phyloP scores from a whole-genome alignment of 1,284 basidiomycete genomes.

The Grifola frondosa region DNA sequence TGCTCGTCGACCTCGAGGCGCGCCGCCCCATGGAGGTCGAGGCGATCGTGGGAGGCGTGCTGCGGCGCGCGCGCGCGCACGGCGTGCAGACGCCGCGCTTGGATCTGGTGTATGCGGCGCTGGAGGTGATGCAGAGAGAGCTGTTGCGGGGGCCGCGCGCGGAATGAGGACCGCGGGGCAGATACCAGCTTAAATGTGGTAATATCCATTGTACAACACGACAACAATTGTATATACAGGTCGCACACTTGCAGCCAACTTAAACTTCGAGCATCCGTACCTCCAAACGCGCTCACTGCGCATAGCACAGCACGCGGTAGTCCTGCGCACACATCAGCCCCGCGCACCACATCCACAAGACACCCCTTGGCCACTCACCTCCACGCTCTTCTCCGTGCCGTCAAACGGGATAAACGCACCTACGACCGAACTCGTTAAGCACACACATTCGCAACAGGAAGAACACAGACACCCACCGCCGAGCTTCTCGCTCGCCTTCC shows the following conservation, averaged over 20 bases:
- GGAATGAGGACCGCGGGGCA: not conserved
- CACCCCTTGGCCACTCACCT: slow-evolving; percentile 32
- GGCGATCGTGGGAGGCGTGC: slow-evolving; percentile 60
- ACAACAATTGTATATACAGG: too few species aligned
- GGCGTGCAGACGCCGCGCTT: slow-evolving; percentile 34
- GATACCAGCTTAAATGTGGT: not conserved
- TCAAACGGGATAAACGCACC: slow-evolving; percentile 54
- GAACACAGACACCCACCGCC: slow-evolving; percentile 40
- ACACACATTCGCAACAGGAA: not conserved
- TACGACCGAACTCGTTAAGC: slow-evolving; percentile 15
- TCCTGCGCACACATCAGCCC: slow-evolving; percentile 28
- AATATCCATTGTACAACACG: too few species aligned
- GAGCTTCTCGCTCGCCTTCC: slow-evolving; percentile 59
- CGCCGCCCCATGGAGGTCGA: slow-evolving; percentile 65
- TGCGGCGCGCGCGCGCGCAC: slow-evolving; percentile 48
- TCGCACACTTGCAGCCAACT: too few species aligned
- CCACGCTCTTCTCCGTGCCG: slow-evolving; percentile 47
- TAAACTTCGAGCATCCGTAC: too few species aligned
- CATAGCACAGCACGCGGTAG: slow-evolving; percentile 45
- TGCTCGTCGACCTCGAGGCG: slow-evolving; percentile 58
- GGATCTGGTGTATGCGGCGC: slow-evolving; percentile 24
- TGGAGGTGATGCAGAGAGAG: slow-evolving; percentile 24
- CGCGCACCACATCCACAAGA: not conserved
- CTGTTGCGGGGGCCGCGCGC: slow-evolving; percentile 8
- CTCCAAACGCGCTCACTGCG: too few species aligned